phyloP scores from a whole-genome alignment of 1,284 basidiomycete species.

The Malassezia psittaci region DNA sequence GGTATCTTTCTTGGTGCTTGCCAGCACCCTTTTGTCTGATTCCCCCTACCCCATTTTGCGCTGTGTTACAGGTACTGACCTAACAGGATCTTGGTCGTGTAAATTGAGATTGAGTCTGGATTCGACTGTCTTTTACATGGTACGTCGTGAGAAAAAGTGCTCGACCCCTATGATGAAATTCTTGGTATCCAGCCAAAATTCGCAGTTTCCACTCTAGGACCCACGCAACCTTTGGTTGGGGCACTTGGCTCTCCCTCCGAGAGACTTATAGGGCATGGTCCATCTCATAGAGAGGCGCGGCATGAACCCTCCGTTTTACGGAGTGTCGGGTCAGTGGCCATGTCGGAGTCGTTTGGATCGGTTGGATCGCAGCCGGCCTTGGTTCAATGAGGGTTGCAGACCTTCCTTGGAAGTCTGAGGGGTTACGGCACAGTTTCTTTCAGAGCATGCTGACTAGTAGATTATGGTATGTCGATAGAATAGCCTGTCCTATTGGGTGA shows the following conservation, averaged over 20 bases:
- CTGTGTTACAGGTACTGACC: constrained; percentile 1
- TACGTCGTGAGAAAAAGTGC: too few species aligned
- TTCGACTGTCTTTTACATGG: too few species aligned
- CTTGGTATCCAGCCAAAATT: constrained; percentile 49
- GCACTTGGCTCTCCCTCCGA: constrained; percentile 43
- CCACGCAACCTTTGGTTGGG: constrained; percentile 38
- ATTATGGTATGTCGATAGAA: not conserved
- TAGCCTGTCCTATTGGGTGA: constrained; percentile 17
- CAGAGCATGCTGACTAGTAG: not conserved
- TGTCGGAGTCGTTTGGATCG: constrained; percentile 42
- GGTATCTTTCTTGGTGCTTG: constrained; percentile 43
- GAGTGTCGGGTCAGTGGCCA: constrained; percentile 42
- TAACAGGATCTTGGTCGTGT: too few species aligned
- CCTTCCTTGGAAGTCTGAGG: constrained; percentile 49
- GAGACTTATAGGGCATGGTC: constrained; percentile 37
- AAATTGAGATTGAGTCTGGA: too few species aligned
- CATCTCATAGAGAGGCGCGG: constrained; percentile 38
- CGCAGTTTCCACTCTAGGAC: constrained; percentile 49
- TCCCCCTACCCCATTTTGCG: constrained; percentile 4
- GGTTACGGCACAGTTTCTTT: not conserved
- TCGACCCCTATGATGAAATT: constrained; percentile 42
- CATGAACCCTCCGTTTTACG: constrained; percentile 40
- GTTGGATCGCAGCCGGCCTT: constrained; percentile 46
- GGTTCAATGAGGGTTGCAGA: constrained; percentile 47
- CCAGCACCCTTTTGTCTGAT: constrained; percentile 47